A percentile compares a stretch with the other conserved stretches of the same genome.
phyloP scores from a whole-genome alignment of 495 filamentous ascomycete species.

The Aspergillus ellipticus region DNA sequence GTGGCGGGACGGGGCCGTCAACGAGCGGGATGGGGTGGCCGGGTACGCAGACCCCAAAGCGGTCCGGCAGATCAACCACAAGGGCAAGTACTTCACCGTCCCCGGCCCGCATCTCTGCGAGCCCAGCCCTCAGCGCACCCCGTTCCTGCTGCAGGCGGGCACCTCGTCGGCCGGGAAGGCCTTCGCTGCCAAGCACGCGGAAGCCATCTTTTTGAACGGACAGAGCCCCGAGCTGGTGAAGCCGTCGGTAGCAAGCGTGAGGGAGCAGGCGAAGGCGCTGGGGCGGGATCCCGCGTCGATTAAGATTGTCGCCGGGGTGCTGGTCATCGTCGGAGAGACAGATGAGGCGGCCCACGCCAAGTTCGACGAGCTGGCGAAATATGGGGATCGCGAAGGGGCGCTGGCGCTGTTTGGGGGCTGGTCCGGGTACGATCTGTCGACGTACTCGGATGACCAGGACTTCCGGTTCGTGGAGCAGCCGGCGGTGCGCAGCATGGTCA shows the following conservation, averaged over 20 bases:
- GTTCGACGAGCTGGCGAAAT: constrained; percentile 43
- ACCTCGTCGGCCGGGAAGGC: constrained; percentile 57
- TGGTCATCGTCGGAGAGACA: constrained; percentile 49
- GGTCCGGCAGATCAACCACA: constrained; percentile 62
- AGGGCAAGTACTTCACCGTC: constrained; percentile 61
- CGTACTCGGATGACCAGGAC: constrained; percentile 55
- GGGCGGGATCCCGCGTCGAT: constrained; percentile 46
- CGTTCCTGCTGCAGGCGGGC: constrained; percentile 62
- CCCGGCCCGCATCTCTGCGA: constrained; percentile 63
- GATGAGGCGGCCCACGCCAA: constrained; percentile 52
- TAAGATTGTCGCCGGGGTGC: constrained; percentile 50
- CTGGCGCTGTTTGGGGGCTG: constrained; percentile 59
- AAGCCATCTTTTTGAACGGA: constrained; percentile 50
- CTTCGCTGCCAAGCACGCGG: constrained; percentile 60
- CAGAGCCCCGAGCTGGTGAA: constrained; percentile 45
- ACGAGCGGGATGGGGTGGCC: constrained; percentile 27
- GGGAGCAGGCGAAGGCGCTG: constrained; percentile 37
- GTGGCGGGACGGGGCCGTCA: constrained; percentile 63
- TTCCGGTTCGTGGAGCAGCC: constrained; percentile 57
- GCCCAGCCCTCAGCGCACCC: constrained; percentile 64
- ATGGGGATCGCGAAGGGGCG: constrained; percentile 55
- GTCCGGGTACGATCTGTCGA: constrained; percentile 54
- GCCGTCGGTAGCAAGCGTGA: constrained; percentile 45
- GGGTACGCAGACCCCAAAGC: constrained; percentile 55
- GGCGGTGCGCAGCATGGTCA: constrained; percentile 41